These are phyloP conservation scores for Acephala macrosclerotiorum DNA, from an alignment of 2,329 filamentous ascomycete genomes.

Conservation along the genomic window DNA sequence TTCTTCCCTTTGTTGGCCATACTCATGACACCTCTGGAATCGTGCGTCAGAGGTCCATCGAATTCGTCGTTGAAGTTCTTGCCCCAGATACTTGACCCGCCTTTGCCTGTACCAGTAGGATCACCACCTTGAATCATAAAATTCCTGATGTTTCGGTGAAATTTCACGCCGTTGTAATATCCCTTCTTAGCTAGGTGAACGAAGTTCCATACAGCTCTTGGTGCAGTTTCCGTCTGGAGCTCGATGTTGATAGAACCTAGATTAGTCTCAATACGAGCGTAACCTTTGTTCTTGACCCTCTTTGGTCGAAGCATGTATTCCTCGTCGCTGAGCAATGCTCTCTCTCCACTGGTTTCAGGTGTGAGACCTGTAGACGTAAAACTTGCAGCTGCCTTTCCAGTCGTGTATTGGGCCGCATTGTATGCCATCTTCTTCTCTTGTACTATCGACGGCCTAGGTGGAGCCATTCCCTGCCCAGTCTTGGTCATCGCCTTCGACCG, in stretches of 20 bases:
- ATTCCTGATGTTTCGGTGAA: conserved; percentile 92
- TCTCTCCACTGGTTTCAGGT: conserved; percentile 86
- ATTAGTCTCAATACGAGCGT: conserved; percentile 87
- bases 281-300: conserved; percentile 88
- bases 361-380: conserved; percentile 96
- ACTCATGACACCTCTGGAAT: conserved; percentile 78
- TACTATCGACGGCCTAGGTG: conserved; percentile 53
- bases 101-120: conserved; percentile 88
- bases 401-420: conserved; percentile 91
- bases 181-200: conserved; percentile 85
- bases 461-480: conserved; percentile 43
- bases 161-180: conserved; percentile 84
- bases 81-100: conserved; percentile 91
- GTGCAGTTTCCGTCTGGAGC: conserved; percentile 88
- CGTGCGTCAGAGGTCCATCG: conserved; percentile 87
- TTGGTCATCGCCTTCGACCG: conserved; percentile 50
- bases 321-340: conserved; percentile 88
- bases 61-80: conserved; percentile 96
- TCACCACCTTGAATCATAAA: conserved; percentile 99
- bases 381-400: conserved; percentile 87
- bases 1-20: conserved; percentile 99
- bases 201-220: conserved; percentile 97
- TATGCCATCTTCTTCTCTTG: conserved; percentile 70
- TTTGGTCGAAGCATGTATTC: conserved; percentile 96
- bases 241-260: conserved; percentile 87